These are phyloP conservation scores for Entamoeba moshkovskii DNA, from an alignment of 208 protist genomes.

Conservation along the genomic window DNA sequence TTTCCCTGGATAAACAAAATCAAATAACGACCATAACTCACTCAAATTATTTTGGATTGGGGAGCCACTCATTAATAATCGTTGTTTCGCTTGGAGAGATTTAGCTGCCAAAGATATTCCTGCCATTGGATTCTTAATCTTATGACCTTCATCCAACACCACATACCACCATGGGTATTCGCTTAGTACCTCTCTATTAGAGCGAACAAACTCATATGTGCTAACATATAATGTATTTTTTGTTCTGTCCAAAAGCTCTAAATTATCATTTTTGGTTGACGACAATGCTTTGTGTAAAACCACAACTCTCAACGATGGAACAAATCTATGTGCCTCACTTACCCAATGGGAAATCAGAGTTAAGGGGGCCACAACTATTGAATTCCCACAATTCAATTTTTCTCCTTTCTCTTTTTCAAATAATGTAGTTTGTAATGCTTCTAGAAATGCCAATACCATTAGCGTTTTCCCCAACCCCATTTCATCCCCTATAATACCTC, in stretches of 20 bases:
- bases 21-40: constrained; percentile 95
- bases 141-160: constrained; percentile 21
- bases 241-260: not conserved
- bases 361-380: constrained; percentile 5
- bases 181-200: not conserved
- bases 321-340: constrained; percentile 2
- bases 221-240: not conserved
- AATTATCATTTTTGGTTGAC: not conserved
- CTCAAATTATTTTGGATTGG: constrained; percentile 89
- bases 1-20: constrained; percentile 86
- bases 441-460: constrained; percentile 10
- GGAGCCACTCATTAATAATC: constrained; percentile 76
- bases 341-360: constrained; percentile 28
- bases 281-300: not conserved
- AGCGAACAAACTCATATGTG: constrained; percentile 6
- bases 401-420: not conserved
- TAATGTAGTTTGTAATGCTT: constrained; percentile 12
- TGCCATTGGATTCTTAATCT: constrained; percentile 16
- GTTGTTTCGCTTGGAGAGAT: constrained; percentile 44
- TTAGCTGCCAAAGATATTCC: constrained; percentile 10
- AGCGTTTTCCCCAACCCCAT: constrained; percentile 48
- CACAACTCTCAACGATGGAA: not conserved
- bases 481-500: constrained; percentile 46
- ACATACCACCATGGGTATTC: not conserved
- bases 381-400: not conserved